Percentiles rank a stretch among this genome's conserved stretches.
Evolutionary conservation across 1,139 yeast genomes (phyloP).

Genomic region (Waltiozyma sp.): DNA sequence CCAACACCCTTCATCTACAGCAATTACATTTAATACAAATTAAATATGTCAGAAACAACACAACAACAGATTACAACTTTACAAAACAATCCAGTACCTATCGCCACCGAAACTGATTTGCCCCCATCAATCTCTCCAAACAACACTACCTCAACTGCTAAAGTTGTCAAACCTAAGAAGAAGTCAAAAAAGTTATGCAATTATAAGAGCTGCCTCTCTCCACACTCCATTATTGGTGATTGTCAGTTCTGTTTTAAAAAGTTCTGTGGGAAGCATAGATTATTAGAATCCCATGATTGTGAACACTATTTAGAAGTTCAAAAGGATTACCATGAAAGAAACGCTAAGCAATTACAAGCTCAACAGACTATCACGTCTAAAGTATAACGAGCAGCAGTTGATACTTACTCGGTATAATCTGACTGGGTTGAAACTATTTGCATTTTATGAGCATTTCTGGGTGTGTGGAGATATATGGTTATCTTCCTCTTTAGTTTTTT

Average conservation of each 20-base stretch:
- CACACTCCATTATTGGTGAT: slow-evolving; percentile 19
- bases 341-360: slow-evolving; percentile 17
- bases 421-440: no score
- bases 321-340: slow-evolving; percentile 18
- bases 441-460: no score
- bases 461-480: no score
- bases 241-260: slow-evolving; percentile 18
- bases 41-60: background rate
- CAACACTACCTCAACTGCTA: background rate
- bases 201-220: slow-evolving; percentile 14
- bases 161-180: slow-evolving; percentile 14
- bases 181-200: slow-evolving; percentile 19
- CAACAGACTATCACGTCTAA: slow-evolving; percentile 18
- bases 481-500: no score
- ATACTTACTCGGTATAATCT: no score
- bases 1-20: no score
- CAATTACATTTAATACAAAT: no score
- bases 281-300: slow-evolving; percentile 18
- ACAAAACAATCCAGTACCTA: background rate
- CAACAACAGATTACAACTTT: no score
- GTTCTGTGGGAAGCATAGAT: slow-evolving; percentile 18
- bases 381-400: slow-evolving; percentile 13
- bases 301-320: slow-evolving; percentile 19
- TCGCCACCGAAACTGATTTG: background rate
- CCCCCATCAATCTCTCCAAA: background rate